Conservation (phyloP, 208 protist species). For the Trypanosoma boissoni region DNA sequence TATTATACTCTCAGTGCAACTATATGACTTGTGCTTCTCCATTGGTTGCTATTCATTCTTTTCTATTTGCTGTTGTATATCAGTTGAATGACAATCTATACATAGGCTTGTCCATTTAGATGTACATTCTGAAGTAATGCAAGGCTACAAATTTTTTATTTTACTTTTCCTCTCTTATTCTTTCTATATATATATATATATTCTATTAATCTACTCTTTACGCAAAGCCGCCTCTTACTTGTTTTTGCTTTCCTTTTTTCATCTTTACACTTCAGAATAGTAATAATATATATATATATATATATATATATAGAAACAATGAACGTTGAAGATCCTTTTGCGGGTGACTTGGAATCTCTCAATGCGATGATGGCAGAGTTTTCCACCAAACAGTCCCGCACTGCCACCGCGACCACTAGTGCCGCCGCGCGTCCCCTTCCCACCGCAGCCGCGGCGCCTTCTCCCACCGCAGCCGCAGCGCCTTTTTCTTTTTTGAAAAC, state of each 20-base stretch:
- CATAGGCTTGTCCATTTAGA: not conserved
- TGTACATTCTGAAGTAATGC: not conserved
- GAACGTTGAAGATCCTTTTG: constrained; percentile 71
- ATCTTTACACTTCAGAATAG: constrained; percentile 2
- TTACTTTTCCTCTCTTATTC: not conserved
- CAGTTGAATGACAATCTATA: not conserved
- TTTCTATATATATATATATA: constrained; percentile 12
- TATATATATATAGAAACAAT: constrained; percentile 22
- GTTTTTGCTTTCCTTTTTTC: constrained; percentile 2
- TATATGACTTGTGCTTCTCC: no score
- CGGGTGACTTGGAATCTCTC: constrained; percentile 49
- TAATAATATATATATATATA: not conserved
- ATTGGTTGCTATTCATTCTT: no score
- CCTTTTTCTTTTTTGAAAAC: no score
- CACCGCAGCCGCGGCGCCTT: not conserved
- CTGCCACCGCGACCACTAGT: not conserved
- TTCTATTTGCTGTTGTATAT: not conserved
- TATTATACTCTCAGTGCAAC: no score
- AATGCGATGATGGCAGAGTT: constrained; percentile 26
- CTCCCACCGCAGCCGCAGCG: no score
- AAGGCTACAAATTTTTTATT: not conserved
- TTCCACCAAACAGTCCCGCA: not conserved
- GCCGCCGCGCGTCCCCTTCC: not conserved
- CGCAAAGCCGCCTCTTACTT: not conserved
- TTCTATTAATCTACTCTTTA: not conserved